Conservation (phyloP, 192 early-diverging fungal genomes). For the Umbelopsis sp. region DNA sequence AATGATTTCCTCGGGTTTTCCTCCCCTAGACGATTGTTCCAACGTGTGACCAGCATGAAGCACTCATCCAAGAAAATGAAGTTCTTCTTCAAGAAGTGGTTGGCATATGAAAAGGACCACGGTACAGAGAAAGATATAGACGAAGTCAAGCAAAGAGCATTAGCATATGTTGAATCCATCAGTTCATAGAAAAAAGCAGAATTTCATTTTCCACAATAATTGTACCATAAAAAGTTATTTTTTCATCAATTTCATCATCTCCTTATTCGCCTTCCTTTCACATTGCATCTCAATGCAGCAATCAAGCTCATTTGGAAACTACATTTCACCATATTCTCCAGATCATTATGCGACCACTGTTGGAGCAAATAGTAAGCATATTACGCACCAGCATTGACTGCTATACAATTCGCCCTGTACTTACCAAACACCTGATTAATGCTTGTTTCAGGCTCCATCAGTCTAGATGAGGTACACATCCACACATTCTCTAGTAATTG, state of each 20-base stretch:
- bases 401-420: background rate
- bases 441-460: background rate
- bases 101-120: conserved; percentile 90
- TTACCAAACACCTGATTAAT: background rate
- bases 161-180: conserved; percentile 79
- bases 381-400: background rate
- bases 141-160: conserved; percentile 85
- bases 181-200: conserved; percentile 20
- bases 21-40: conserved; percentile 71
- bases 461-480: conserved; percentile 3
- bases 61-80: conserved; percentile 98
- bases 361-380: background rate
- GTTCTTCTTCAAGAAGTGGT: conserved; percentile 98
- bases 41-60: conserved; percentile 86
- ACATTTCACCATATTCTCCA: conserved; percentile 7
- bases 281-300: background rate
- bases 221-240: background rate
- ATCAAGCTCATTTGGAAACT: conserved; percentile 6
- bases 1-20: background rate
- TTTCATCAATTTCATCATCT: too few species aligned
- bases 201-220: background rate
- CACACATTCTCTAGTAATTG: background rate
- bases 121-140: conserved; percentile 79
- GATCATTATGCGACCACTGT: background rate
- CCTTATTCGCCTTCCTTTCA: background rate